Conservation (phyloP, 768 basidiomycete genomes). For the Thelephora aurantiotincta region DNA sequence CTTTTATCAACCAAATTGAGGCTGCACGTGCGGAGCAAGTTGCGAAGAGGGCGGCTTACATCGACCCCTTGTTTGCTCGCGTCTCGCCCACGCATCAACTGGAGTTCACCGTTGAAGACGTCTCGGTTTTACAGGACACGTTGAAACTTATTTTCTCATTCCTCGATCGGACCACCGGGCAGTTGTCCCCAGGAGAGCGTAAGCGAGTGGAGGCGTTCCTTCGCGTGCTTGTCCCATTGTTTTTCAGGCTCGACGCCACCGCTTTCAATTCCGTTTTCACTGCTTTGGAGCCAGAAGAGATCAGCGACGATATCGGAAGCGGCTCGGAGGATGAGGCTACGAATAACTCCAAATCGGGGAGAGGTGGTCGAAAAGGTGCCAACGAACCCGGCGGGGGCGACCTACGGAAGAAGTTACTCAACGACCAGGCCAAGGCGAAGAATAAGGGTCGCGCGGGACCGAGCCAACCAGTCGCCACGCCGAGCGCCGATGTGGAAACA, state of each 20-base stretch:
- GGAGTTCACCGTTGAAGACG: constrained; percentile 39
- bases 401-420: constrained; percentile 63
- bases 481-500: too few relatives aligned
- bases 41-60: constrained; percentile 50
- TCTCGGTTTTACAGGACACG: constrained; percentile 69
- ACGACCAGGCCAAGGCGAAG: constrained; percentile 54
- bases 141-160: constrained; percentile 83
- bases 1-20: constrained; percentile 76
- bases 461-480: too few relatives aligned
- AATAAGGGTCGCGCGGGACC: not conserved
- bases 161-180: constrained; percentile 76
- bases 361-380: constrained; percentile 26
- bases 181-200: constrained; percentile 57
- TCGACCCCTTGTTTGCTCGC: constrained; percentile 38
- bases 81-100: constrained; percentile 67
- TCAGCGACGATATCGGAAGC: constrained; percentile 29
- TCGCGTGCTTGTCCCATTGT: constrained; percentile 26
- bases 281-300: constrained; percentile 38
- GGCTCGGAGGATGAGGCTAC: constrained; percentile 24
- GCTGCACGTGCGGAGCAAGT: constrained; percentile 71
- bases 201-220: constrained; percentile 74
- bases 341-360: constrained; percentile 14
- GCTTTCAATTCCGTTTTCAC: constrained; percentile 60
- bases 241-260: constrained; percentile 47
- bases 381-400: constrained; percentile 30